phyloP scores from a whole-genome alignment of 805 yeast species.

The Monosporozyma yasuniensis region DNA sequence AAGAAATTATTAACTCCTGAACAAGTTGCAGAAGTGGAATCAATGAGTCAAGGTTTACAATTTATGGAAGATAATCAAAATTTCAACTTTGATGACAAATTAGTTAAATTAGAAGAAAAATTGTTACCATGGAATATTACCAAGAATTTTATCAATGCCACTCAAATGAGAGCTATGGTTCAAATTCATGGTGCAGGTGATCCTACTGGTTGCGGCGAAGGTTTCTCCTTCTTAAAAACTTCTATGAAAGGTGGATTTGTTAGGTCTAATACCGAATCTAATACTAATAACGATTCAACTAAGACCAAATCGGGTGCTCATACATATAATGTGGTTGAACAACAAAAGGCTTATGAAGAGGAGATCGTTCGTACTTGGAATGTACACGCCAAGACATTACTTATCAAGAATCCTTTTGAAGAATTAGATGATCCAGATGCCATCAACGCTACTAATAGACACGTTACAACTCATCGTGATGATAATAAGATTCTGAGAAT shows the following conservation, averaged over 20 bases:
- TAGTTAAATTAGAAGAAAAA: constrained; percentile 69
- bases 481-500: constrained; percentile 46
- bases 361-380: constrained; percentile 88
- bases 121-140: constrained; percentile 93
- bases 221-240: constrained; percentile 77
- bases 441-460: constrained; percentile 29
- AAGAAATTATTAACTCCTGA: constrained; percentile 86
- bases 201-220: constrained; percentile 85
- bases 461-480: constrained; percentile 19
- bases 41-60: constrained; percentile 93
- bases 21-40: constrained; percentile 75
- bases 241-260: constrained; percentile 92
- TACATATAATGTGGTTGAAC: constrained; percentile 71
- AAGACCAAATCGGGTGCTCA: constrained; percentile 38
- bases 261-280: constrained; percentile 25
- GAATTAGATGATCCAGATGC: constrained; percentile 32
- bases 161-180: constrained; percentile 94
- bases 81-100: constrained; percentile 38
- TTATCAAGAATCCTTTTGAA: constrained; percentile 33
- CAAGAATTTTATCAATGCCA: constrained; percentile 81
- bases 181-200: constrained; percentile 93
- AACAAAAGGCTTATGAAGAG: constrained; percentile 85
- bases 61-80: constrained; percentile 71
- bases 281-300: constrained; percentile 3
- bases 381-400: constrained; percentile 58